Evolutionary conservation across 208 protist species (phyloP).

Genomic region (Trichomonas tenax): DNA sequence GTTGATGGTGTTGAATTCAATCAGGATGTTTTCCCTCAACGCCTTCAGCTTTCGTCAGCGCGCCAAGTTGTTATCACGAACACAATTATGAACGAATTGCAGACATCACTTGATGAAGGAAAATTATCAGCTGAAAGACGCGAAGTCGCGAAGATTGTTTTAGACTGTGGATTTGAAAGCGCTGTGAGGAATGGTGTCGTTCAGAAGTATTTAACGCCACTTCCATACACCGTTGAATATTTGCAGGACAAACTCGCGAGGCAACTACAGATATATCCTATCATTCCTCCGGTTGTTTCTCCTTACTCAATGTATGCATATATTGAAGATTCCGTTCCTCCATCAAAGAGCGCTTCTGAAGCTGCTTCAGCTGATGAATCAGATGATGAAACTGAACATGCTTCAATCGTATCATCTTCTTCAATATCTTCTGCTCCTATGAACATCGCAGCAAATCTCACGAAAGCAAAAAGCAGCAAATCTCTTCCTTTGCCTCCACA

Average conservation of each 20-base stretch:
- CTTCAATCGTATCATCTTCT: too few relatives aligned
- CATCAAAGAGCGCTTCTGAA: too few relatives aligned
- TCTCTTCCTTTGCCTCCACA: too few relatives aligned
- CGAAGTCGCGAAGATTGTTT: not conserved
- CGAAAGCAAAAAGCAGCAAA: too few relatives aligned
- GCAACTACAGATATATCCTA: too few relatives aligned
- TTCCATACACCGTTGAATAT: not conserved
- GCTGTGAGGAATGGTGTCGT: not conserved
- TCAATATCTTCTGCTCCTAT: too few relatives aligned
- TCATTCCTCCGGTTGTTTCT: too few relatives aligned
- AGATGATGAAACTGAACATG: too few relatives aligned
- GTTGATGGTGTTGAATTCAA: not conserved
- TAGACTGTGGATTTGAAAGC: not conserved
- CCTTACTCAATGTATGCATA: too few relatives aligned
- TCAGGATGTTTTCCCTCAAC: not conserved
- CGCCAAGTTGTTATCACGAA: not conserved
- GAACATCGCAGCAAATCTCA: too few relatives aligned
- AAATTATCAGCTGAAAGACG: not conserved
- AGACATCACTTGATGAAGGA: not conserved
- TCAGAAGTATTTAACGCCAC: not conserved
- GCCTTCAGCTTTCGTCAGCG: not conserved
- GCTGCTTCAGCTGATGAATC: too few relatives aligned
- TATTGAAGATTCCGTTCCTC: too few relatives aligned
- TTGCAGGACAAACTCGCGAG: not conserved
- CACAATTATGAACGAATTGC: not conserved